Base-by-base conservation (phyloP, 768 basidiomycete genomes). In the Grammothele lineata region DNA sequence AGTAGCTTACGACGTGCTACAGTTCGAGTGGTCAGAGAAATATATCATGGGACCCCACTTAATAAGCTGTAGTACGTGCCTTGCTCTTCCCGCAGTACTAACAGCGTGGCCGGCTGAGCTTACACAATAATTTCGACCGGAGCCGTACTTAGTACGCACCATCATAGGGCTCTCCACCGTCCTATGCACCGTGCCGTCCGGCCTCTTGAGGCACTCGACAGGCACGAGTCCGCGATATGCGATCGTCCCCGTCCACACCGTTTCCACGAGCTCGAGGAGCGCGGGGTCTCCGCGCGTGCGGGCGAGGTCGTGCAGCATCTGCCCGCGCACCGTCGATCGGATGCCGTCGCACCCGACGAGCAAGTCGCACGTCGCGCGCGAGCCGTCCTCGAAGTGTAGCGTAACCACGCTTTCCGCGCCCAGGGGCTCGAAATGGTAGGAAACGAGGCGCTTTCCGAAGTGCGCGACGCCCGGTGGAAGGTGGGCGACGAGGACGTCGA, bases 41-140 rank as follows among this genome's bases (percentile, higher is more conserved):
- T 21, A 17, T 33, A n/a, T 32, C 24, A 18, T 18, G 8, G 19
- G 30, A 5, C 25, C 15, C 11, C 15, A 11, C 0, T 21, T 8
- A n/a, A n/a, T n/a, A n/a, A n/a, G n/a, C n/a, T n/a, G n/a, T n/a
- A n/a, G n/a, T n/a, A 49, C 56, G 14, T 49, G 70, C 74, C 66
- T 74, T 76, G 64, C 62, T 62, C 59, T 69, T 69, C 1, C 75
- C 75, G 46, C 73, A 75, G 56, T 75, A 76, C 75, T 76, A 40
- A 26, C 36, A 17, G 40, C 12, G 18, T 7, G n/a, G 4, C 7
- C 9, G 24, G 25, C 24, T n/a, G n/a, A n/a, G n/a, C n/a, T n/a
- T n/a, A 36, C 9, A 17, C 35, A 36, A n/a, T n/a, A n/a, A n/a
- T n/a, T n/a, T 8, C 8, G 17, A 23, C 22, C n/a, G n/a, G n/a